Evolutionary conservation across 805 yeast genomes (phyloP), one percentile per base, ranked within the genome.

Genomic region (Pichia thaimueangensis): DNA sequence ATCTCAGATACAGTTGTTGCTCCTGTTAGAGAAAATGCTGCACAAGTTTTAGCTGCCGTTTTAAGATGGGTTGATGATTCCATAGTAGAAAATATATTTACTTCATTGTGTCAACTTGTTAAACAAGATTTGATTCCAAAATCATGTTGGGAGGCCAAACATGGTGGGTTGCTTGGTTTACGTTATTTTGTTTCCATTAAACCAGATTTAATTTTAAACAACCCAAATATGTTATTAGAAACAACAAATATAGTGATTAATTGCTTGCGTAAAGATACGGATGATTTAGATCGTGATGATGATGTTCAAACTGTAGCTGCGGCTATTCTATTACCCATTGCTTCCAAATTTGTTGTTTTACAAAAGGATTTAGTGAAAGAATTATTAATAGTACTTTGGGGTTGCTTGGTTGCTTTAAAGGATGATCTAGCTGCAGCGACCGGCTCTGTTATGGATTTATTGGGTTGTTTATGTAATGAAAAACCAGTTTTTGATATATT

Each of bases 241-340:
- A 88, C 89, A 1, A 80, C 89, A 4, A 71, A 78, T 33, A 85
- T 93, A 74, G 97, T 93, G 1, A 67, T 93, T 33, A 86, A 85
- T 62, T 96, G 97, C 3, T 66, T 93, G 37, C 31, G 39, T 2
- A 37, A 35, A 5, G 63, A 68, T 41, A 80, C 79, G 48, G 72
- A 78, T 42, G 95, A 87, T 53, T 96, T 89, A 59, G 96, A 88
- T 59, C 95, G 88, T 53, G 97, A 89, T 60, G 97, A 89, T 60
- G 99, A 93, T 59, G 97, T 93, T 21, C 97, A 94, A 60, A 88
- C 96, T 8, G 96, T 91, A 35, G 88, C 96, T 20, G 97, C 98
- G 0, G 84, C 95, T 3, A 87, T 96, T 1, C 67, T 93, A 40
- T 71, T 91, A 0, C 98, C 98, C 4, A 86, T 93, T 36, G 88